Conservation (phyloP, 2,329 filamentous ascomycete species). For the Didymella glomerata region DNA sequence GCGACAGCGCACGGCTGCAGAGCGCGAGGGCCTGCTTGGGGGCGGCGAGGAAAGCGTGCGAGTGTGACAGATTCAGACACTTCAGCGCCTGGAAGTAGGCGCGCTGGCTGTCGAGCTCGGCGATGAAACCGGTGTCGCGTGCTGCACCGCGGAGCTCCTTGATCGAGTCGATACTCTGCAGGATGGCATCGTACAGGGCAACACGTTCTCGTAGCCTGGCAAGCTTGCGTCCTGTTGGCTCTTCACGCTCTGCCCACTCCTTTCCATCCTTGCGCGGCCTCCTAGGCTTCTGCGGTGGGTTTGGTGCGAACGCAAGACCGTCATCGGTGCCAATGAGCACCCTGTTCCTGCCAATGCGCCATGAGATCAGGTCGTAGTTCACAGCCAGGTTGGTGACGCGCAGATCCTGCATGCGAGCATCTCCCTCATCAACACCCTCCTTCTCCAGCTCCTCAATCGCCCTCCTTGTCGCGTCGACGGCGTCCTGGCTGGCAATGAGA, state of each 20-base stretch:
- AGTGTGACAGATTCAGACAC: constrained; percentile 85
- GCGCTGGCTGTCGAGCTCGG: constrained; percentile 79
- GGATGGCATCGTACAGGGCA: constrained; percentile 87
- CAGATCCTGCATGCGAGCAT: constrained; percentile 87
- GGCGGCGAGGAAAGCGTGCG: constrained; percentile 77
- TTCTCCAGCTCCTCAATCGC: constrained; percentile 88
- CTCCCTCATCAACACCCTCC: constrained; percentile 84
- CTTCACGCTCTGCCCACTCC: constrained; percentile 61
- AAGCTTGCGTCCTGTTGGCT: constrained; percentile 77
- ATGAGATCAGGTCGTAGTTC: constrained; percentile 92
- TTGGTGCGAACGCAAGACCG: constrained; percentile 68
- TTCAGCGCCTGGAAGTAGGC: constrained; percentile 90
- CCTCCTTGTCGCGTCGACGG: constrained; percentile 89
- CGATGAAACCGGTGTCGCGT: constrained; percentile 77
- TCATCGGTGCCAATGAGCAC: constrained; percentile 86
- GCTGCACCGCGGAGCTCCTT: constrained; percentile 90
- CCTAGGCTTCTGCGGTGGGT: constrained; percentile 63
- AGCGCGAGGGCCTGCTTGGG: constrained; percentile 85
- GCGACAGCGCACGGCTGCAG: constrained; percentile 73
- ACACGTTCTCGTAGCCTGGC: constrained; percentile 84
- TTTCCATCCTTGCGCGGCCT: constrained; percentile 60
- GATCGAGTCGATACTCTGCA: constrained; percentile 90
- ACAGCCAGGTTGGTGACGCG: constrained; percentile 93
- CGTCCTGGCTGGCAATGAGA: constrained; percentile 89
- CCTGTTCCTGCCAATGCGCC: constrained; percentile 92